phyloP scores from a whole-genome alignment of 306 rosid genomes.

The Prunus salicina region DNA sequence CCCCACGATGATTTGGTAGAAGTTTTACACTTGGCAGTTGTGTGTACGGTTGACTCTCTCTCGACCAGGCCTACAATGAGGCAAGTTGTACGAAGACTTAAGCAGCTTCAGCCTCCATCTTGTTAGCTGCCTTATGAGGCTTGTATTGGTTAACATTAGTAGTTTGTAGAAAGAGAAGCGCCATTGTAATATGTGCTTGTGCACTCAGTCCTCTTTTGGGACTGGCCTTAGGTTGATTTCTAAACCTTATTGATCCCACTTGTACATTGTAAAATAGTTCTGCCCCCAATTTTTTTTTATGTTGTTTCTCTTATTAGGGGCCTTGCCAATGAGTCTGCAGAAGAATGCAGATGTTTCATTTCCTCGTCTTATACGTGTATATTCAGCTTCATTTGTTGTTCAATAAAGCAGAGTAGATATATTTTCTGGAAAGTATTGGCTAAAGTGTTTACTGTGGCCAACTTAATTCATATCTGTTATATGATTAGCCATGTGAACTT shows the following conservation, averaged over 20 bases:
- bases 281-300: conserved; percentile 49
- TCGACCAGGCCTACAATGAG: conserved; percentile 93
- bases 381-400: conserved; percentile 36
- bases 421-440: background rate
- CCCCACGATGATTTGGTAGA: conserved; percentile 84
- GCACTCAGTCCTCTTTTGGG: conserved; percentile 28
- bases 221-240: conserved; percentile 48
- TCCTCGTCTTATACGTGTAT: conserved; percentile 39
- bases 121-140: conserved; percentile 47
- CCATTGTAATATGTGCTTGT: conserved; percentile 48
- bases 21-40: conserved; percentile 81
- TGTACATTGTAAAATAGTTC: conserved; percentile 74
- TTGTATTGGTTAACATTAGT: conserved; percentile 37
- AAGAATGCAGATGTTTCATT: conserved; percentile 66
- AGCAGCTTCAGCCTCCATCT: conserved; percentile 90
- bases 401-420: conserved; percentile 39
- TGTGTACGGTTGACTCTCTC: conserved; percentile 83
- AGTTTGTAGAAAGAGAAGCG: conserved; percentile 43
- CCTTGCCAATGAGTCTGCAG: conserved; percentile 64
- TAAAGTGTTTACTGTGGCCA: background rate
- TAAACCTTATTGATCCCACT: conserved; percentile 46
- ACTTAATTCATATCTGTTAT: background rate
- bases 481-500: background rate
- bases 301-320: conserved; percentile 36
- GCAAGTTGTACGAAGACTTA: conserved; percentile 82